Evolutionary conservation across 257 asterid genomes (phyloP), one percentile per base, ranked within the genome.

Genomic region (Mentha longifolia): DNA sequence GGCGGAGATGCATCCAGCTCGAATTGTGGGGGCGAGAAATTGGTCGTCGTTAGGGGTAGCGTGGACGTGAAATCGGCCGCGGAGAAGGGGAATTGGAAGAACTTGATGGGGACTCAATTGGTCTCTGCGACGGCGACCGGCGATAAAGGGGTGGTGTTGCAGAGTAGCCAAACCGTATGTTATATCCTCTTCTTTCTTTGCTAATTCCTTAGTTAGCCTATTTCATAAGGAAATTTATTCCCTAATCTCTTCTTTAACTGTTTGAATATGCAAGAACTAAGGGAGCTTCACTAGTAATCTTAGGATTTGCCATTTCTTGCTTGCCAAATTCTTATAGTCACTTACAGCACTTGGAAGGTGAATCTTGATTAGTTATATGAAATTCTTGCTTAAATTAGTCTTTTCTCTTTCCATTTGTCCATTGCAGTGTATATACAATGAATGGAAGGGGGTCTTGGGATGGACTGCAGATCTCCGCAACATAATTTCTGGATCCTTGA

Each of bases 401-500:
- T 41, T 51, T 51, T 49, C 11, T 56, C 5, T 43, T 66, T 42
- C 17, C 73, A 3, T 61, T 70, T 51, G 37, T 42, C 42, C 50
- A 75, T 35, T 82, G 81, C 45, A 94, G 99, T 89, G 87, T 76
- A 86, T 94, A 77, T 88, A 88, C 85, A 87, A 89, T 68, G 97
- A 94, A 66, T 86, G 96, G 97, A 82, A 85, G 73, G 96, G 95
- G 9, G 64, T 87, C 76, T 80, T 88, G 70, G 85, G 92, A 79
- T 91, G 89, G 99, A 79, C 92, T 22, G 68, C 87, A 65, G 95
- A 91, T 70, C 76, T 94, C 30, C 88, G 92, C 69, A 80, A 95
- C 45, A 54, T 84, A 59, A 71, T 91, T 77, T 64, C 80, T 55
- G 84, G 86, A 66, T 77, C 87, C 49, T 74, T 84, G 87, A 88